A percentile compares a stretch with the other conserved stretches of the same genome.
These are phyloP conservation scores for Starmerella roubikii DNA, from an alignment of 805 yeast species.

Conservation along the genomic window DNA sequence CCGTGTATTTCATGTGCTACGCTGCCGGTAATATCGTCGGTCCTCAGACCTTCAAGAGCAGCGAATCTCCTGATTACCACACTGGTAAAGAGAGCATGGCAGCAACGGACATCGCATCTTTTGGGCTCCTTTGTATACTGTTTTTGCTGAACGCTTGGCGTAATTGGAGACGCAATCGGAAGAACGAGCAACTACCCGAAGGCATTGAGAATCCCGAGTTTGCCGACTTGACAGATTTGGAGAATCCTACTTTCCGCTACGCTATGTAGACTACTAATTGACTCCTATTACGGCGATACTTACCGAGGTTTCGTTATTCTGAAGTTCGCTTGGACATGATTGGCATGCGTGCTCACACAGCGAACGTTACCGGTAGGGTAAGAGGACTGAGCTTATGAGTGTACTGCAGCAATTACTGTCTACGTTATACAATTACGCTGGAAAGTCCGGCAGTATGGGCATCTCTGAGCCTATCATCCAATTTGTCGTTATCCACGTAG, in stretches of 20 bases:
- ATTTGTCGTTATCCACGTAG: no score
- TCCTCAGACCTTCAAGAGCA: slow-evolving; percentile 45
- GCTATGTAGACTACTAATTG: no score
- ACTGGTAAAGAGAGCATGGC: slow-evolving; percentile 46
- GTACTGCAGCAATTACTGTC: no score
- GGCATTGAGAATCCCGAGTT: slow-evolving; percentile 22
- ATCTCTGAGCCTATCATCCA: no score
- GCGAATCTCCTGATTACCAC: slow-evolving; percentile 46
- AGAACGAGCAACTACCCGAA: slow-evolving; percentile 6
- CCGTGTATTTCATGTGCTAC: slow-evolving; percentile 35
- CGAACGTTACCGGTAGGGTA: no score
- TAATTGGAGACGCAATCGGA: slow-evolving; percentile 11
- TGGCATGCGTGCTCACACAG: no score
- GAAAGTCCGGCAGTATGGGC: no score
- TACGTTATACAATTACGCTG: no score
- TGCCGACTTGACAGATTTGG: slow-evolving; percentile 41
- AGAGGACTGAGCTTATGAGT: no score
- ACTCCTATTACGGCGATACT: no score
- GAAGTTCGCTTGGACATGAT: no score
- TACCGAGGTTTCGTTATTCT: no score
- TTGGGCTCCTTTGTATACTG: slow-evolving; percentile 21
- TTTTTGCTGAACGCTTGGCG: not conserved
- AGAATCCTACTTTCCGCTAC: slow-evolving; percentile 43
- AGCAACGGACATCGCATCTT: slow-evolving; percentile 35
- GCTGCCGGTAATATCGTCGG: slow-evolving; percentile 45